These are phyloP conservation scores for Trypanosomatidae sp. DNA, from an alignment of 208 protist species.

Conservation along the genomic window DNA sequence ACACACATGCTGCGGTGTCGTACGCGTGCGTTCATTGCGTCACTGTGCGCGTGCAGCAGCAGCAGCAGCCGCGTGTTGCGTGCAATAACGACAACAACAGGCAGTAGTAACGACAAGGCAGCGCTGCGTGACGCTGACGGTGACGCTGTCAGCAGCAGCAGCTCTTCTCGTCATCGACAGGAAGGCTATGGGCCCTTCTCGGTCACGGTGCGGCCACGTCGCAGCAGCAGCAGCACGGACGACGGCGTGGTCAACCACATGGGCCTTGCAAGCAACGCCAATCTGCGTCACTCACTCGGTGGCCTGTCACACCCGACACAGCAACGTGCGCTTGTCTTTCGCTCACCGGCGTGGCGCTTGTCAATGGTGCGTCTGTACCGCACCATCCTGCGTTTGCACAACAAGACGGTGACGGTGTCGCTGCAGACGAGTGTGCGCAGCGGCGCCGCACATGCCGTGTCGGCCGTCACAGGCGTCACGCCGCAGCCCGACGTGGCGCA, in stretches of 20 bases:
- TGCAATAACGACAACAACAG: too few relatives aligned
- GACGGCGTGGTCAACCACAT: slow-evolving; percentile 31
- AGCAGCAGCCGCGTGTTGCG: too few relatives aligned
- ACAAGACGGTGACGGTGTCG: slow-evolving; percentile 46
- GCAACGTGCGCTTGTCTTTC: slow-evolving; percentile 17
- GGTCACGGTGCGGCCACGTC: slow-evolving; percentile 15
- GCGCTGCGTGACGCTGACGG: too few relatives aligned
- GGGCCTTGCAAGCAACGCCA: slow-evolving; percentile 22
- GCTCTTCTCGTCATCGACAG: too few relatives aligned
- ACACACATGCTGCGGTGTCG: too few relatives aligned
- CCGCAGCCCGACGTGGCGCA: not conserved
- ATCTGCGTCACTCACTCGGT: slow-evolving; percentile 42
- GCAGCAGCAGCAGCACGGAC: not conserved
- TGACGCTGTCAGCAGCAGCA: too few relatives aligned
- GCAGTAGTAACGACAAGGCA: too few relatives aligned
- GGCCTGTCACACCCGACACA: slow-evolving; percentile 44
- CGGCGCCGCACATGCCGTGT: slow-evolving; percentile 14
- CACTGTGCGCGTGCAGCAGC: too few relatives aligned
- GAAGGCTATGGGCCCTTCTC: slow-evolving; percentile 50
- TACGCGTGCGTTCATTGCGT: too few relatives aligned
- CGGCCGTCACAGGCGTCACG: not conserved
- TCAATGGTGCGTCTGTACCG: slow-evolving; percentile 65
- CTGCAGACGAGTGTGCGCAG: slow-evolving; percentile 9
- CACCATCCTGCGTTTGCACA: slow-evolving; percentile 67
- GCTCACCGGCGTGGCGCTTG: slow-evolving; percentile 35